phyloP scores from a whole-genome alignment of 1,284 basidiomycete species.

The Flammula alnicola region DNA sequence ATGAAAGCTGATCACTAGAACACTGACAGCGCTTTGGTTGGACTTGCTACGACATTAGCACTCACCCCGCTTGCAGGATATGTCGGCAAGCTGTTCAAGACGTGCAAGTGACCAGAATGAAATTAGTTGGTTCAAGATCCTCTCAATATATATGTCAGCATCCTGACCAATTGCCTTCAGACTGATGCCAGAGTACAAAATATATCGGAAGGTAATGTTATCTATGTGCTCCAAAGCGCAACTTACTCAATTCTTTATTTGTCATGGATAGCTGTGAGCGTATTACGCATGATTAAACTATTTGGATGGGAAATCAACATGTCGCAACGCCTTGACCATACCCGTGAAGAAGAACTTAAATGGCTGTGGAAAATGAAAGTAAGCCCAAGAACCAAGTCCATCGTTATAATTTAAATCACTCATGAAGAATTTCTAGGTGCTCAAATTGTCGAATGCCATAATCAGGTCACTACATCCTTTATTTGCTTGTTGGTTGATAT shows the following conservation, averaged over 20 bases:
- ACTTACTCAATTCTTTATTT: background rate
- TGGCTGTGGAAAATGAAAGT: constrained; percentile 18
- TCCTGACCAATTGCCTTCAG: background rate
- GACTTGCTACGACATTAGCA: constrained; percentile 55
- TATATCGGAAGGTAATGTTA: constrained; percentile 12
- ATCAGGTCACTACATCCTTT: background rate
- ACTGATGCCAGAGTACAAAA: constrained; percentile 19
- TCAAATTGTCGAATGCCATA: constrained; percentile 9
- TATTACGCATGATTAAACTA: constrained; percentile 23
- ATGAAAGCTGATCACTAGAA: too few relatives aligned
- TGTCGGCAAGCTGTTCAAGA: constrained; percentile 40
- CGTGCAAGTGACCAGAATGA: constrained; percentile 34
- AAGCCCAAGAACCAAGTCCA: background rate
- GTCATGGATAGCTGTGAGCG: constrained; percentile 12
- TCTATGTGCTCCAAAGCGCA: background rate
- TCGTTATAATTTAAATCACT: background rate
- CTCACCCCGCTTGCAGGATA: constrained; percentile 57
- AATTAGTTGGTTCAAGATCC: constrained; percentile 14
- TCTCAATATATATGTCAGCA: background rate
- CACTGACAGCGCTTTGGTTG: constrained; percentile 47
- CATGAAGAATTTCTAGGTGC: constrained; percentile 5
- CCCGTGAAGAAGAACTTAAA: constrained; percentile 16
- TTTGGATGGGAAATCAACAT: constrained; percentile 25
- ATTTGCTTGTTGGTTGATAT: background rate
- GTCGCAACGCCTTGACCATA: constrained; percentile 10